phyloP scores from a whole-genome alignment of 768 basidiomycete species.

The Lactarius sp. region DNA sequence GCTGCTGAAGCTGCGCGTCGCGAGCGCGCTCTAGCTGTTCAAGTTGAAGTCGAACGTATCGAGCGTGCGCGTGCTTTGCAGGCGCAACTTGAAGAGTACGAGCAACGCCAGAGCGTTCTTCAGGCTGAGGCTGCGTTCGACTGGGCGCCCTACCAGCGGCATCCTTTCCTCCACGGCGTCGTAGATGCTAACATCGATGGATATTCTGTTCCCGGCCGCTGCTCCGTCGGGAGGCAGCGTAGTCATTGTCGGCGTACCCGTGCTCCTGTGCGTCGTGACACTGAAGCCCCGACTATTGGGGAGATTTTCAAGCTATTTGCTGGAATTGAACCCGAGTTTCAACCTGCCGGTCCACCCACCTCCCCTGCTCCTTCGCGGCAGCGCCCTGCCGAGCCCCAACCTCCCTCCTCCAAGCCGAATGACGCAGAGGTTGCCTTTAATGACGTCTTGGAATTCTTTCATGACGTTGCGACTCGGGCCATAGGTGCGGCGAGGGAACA shows the following conservation, averaged over 20 bases:
- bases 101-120: neutral
- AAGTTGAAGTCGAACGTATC: conserved; percentile 3
- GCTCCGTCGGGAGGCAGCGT: neutral
- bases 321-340: neutral
- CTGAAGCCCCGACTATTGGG: neutral
- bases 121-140: neutral
- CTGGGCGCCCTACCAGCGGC: neutral
- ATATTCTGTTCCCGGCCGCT: neutral
- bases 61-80: neutral
- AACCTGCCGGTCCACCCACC: neutral
- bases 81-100: neutral
- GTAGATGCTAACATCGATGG: neutral
- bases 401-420: neutral
- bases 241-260: no score
- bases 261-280: neutral
- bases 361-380: neutral
- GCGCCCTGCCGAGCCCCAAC: neutral
- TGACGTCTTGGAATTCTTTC: conserved; percentile 1
- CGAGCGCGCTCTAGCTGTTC: conserved; percentile 1
- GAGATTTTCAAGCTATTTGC: neutral
- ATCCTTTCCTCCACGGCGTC: neutral
- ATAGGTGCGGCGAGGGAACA: neutral
- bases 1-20: conserved; percentile 4
- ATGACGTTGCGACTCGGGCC: neutral
- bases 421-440: neutral